phyloP scores from a whole-genome alignment of 108 stramenopile species.

The Pseudonitzschia delicatissima region DNA sequence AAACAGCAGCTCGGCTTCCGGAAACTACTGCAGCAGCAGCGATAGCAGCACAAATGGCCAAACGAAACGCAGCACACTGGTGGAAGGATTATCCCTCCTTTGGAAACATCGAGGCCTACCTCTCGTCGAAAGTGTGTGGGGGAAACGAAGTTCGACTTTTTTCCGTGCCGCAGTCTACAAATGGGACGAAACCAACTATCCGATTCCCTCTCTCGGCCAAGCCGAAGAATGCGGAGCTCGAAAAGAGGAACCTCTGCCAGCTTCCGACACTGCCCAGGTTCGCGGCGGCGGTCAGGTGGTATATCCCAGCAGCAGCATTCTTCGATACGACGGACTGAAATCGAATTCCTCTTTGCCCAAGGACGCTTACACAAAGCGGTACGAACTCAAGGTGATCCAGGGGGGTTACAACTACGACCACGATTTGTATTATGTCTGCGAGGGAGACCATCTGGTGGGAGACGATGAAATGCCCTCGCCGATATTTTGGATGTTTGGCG shows the following conservation, averaged over 20 bases:
- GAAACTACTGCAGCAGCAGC: background rate
- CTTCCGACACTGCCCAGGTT: too few species aligned
- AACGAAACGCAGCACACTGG: background rate
- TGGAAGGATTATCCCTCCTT: too few species aligned
- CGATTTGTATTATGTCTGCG: background rate
- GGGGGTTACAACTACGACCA: background rate
- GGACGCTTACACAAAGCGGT: background rate
- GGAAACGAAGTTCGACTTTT: too few species aligned
- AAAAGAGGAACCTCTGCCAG: too few species aligned
- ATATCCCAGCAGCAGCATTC: conserved; percentile 1
- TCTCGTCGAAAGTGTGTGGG: too few species aligned
- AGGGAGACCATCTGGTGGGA: background rate
- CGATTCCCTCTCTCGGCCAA: too few species aligned
- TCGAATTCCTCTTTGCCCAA: too few species aligned
- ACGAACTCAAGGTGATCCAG: background rate
- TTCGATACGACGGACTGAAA: too few species aligned
- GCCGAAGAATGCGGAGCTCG: too few species aligned
- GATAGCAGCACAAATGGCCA: background rate
- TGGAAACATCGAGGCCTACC: too few species aligned
- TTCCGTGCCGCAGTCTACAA: too few species aligned
- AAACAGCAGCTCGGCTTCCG: background rate
- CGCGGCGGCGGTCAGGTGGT: background rate
- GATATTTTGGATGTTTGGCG: background rate
- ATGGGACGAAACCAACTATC: too few species aligned
- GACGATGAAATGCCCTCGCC: background rate